These are phyloP conservation scores for Penicillium alfredii DNA, from an alignment of 495 filamentous ascomycete species.

Conservation along the genomic window DNA sequence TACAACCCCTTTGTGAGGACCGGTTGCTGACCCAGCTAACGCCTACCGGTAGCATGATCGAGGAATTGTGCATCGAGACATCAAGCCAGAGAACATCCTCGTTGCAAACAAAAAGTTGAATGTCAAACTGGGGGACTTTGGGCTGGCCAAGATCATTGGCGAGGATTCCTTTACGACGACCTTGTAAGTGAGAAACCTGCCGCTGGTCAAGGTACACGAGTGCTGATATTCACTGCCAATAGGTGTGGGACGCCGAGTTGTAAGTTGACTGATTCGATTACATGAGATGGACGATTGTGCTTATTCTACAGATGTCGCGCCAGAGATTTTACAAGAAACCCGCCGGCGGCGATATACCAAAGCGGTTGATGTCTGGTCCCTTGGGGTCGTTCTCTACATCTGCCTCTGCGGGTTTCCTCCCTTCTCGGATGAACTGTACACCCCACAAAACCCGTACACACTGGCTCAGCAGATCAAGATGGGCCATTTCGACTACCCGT, in stretches of 20 bases:
- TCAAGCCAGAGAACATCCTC: slow-evolving; percentile 98
- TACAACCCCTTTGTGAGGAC: too few relatives aligned
- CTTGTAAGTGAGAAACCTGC: slow-evolving; percentile 45
- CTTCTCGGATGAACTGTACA: slow-evolving; percentile 88
- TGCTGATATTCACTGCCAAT: slow-evolving; percentile 10
- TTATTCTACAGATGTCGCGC: slow-evolving; percentile 72
- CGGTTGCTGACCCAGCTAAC: slow-evolving; percentile 27
- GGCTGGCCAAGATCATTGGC: slow-evolving; percentile 96
- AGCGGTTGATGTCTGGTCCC: slow-evolving; percentile 94
- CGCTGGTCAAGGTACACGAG: background rate
- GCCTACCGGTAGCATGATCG: slow-evolving; percentile 70
- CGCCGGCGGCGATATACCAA: slow-evolving; percentile 82
- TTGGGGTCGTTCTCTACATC: slow-evolving; percentile 98
- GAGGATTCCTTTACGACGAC: slow-evolving; percentile 98
- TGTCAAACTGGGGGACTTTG: slow-evolving; percentile 95
- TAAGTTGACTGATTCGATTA: slow-evolving; percentile 32
- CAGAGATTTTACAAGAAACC: slow-evolving; percentile 81
- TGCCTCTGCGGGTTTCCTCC: slow-evolving; percentile 97
- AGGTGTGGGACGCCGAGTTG: slow-evolving; percentile 90
- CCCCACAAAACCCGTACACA: slow-evolving; percentile 70
- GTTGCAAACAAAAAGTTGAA: slow-evolving; percentile 74
- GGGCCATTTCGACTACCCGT: slow-evolving; percentile 89
- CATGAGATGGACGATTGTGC: background rate
- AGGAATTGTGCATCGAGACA: slow-evolving; percentile 95
- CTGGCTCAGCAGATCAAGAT: slow-evolving; percentile 86